Conservation (phyloP, 140 eudicot genomes). For the Eryngium alpinum region DNA sequence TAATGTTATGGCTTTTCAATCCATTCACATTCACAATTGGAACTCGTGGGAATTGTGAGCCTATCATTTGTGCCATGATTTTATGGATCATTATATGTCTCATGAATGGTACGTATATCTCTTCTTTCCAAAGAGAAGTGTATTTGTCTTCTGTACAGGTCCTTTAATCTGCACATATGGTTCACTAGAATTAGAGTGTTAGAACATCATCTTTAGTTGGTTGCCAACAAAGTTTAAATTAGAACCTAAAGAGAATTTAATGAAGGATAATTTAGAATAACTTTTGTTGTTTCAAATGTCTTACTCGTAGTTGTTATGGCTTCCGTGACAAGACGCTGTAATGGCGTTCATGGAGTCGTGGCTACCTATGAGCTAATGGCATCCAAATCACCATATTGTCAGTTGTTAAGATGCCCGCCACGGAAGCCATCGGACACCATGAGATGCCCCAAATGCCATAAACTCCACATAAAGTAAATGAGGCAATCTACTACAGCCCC, state of each 20-base stretch:
- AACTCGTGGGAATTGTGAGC: slow-evolving; percentile 98
- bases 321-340: too few species aligned
- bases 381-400: too few species aligned
- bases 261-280: not conserved
- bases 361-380: too few species aligned
- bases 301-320: not conserved
- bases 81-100: slow-evolving; percentile 88
- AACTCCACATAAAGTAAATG: too few species aligned
- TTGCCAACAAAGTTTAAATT: not conserved
- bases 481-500: too few species aligned
- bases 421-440: too few species aligned
- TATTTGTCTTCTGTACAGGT: not conserved
- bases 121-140: too few species aligned
- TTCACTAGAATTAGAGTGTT: not conserved
- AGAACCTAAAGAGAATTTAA: too few species aligned
- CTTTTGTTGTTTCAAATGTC: not conserved
- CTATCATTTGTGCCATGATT: slow-evolving; percentile 84
- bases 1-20: slow-evolving; percentile 87
- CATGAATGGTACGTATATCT: slow-evolving; percentile 58
- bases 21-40: slow-evolving; percentile 99
- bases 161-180: not conserved
- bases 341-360: too few species aligned
- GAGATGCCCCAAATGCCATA: too few species aligned
- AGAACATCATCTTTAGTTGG: not conserved
- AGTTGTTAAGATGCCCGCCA: too few species aligned